These are phyloP conservation scores for Quercus alba DNA, from an alignment of 306 rosid species.

Conservation along the genomic window DNA sequence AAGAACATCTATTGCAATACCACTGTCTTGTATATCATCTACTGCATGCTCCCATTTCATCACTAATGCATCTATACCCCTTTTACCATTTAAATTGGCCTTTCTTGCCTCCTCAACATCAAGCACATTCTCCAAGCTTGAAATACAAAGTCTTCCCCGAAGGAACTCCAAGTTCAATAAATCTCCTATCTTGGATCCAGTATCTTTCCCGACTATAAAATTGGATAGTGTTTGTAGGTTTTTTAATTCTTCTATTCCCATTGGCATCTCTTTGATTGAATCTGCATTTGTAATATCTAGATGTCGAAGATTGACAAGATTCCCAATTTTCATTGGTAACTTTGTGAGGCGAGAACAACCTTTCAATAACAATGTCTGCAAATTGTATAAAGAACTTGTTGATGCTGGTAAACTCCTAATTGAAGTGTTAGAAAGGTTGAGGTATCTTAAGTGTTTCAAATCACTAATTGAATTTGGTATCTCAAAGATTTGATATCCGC, in stretches of 20 bases:
- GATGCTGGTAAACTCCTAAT: constrained; percentile 15
- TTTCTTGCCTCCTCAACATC: neutral
- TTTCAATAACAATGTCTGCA: constrained; percentile 12
- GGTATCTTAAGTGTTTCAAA: constrained; percentile 10
- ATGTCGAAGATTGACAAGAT: neutral
- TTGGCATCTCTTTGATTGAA: neutral
- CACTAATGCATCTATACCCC: neutral
- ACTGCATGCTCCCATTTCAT: neutral
- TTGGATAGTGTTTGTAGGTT: neutral
- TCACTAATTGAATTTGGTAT: neutral
- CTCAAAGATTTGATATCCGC: neutral
- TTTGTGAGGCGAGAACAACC: fast-evolving
- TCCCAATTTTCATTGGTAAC: neutral
- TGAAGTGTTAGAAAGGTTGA: neutral
- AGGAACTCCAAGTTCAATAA: neutral
- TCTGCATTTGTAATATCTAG: neutral
- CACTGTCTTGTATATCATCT: too few species aligned
- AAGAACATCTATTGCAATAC: too few species aligned
- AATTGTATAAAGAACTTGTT: neutral
- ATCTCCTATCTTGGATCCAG: too few species aligned
- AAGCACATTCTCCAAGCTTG: neutral
- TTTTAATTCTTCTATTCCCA: neutral
- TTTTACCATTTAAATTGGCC: neutral
- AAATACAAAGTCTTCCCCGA: neutral
- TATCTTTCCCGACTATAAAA: too few species aligned